Percentiles rank a stretch among this genome's conserved stretches.
Evolutionary conservation across 208 protist species (phyloP).

Genomic region (Blechomonas ayalai): DNA sequence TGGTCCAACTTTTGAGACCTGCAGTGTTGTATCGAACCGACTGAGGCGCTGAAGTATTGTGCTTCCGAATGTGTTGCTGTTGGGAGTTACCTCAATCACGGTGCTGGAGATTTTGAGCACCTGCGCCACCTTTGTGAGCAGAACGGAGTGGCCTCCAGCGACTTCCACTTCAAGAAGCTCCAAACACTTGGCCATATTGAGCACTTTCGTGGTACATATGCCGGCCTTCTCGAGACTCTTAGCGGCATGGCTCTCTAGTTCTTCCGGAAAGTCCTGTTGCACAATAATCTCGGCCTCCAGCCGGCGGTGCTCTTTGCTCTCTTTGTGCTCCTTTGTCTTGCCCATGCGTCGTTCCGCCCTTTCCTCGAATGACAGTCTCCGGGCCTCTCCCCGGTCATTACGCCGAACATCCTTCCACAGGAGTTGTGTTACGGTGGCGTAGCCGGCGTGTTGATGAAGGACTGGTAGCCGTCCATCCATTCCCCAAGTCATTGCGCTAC

Average conservation of each 20-base stretch:
- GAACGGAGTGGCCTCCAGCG: constrained; percentile 42
- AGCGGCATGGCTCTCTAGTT: constrained; percentile 53
- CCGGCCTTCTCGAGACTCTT: constrained; percentile 65
- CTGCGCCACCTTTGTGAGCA: constrained; percentile 67
- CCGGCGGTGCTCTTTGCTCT: constrained; percentile 47
- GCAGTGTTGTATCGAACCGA: constrained; percentile 65
- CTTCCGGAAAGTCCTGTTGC: constrained; percentile 64
- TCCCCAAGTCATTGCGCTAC: too few relatives aligned
- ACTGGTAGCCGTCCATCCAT: too few relatives aligned
- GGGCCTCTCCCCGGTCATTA: constrained; percentile 56
- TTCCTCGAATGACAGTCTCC: constrained; percentile 81
- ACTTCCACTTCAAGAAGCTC: constrained; percentile 73
- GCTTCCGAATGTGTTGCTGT: constrained; percentile 35
- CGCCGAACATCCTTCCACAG: constrained; percentile 56
- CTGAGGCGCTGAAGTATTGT: constrained; percentile 59
- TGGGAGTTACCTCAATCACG: constrained; percentile 64
- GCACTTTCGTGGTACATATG: constrained; percentile 74
- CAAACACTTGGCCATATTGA: constrained; percentile 86
- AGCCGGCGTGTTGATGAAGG: too few relatives aligned
- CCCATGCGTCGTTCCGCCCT: constrained; percentile 67
- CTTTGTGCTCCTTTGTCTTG: constrained; percentile 53
- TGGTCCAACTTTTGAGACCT: constrained; percentile 59
- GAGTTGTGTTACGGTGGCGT: too few relatives aligned
- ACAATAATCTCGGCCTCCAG: constrained; percentile 66
- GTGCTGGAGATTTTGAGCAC: constrained; percentile 55